A percentile compares a stretch with the other conserved stretches of the same genome.
Evolutionary conservation across 805 yeast species (phyloP).

Genomic region (Cyberlindnera xylosilytica): DNA sequence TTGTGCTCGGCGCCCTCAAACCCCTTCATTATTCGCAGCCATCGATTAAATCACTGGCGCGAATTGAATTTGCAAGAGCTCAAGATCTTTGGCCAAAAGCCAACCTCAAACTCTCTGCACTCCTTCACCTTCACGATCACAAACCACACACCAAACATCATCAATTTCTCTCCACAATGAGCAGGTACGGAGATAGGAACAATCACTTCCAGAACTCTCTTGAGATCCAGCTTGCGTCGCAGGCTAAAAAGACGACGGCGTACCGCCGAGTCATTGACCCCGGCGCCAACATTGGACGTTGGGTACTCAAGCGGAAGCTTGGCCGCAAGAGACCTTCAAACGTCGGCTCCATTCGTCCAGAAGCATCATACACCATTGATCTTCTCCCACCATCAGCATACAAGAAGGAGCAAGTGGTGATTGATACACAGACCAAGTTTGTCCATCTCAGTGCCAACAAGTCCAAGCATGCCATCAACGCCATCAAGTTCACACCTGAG

Average conservation of each 20-base stretch:
- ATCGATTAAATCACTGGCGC: background rate
- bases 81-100: background rate
- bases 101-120: too few relatives aligned
- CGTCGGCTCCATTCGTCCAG: conserved; percentile 52
- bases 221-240: conserved; percentile 32
- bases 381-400: conserved; percentile 66
- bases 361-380: conserved; percentile 60
- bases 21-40: background rate
- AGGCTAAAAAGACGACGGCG: conserved; percentile 45
- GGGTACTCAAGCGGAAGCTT: conserved; percentile 47
- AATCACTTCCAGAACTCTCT: conserved; percentile 23
- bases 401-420: conserved; percentile 41
- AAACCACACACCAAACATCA: background rate
- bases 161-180: background rate
- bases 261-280: conserved; percentile 75
- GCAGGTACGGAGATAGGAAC: background rate
- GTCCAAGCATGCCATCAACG: conserved; percentile 84
- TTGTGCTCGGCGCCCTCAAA: too few relatives aligned
- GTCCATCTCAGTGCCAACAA: conserved; percentile 90
- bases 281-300: conserved; percentile 69
- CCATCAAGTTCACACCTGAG: conserved; percentile 95
- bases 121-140: too few relatives aligned
- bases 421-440: conserved; percentile 74
- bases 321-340: conserved; percentile 44
- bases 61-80: too few relatives aligned